Base-by-base conservation (phyloP, 345 rosid genomes). In the Isatis tinctoria region DNA sequence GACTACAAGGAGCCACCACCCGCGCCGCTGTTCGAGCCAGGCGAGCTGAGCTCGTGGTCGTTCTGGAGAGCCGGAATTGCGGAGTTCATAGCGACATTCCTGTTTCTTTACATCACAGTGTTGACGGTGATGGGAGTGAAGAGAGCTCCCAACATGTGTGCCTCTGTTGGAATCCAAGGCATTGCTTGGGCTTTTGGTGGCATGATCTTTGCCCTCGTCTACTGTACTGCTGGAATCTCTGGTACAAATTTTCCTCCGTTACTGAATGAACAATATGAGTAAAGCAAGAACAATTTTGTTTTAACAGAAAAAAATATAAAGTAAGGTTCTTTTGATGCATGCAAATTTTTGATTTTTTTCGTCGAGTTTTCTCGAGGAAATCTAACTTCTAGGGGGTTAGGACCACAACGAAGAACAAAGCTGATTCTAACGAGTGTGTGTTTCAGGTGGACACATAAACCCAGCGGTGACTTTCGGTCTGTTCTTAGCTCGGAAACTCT, bases 141-240 rank as follows among this genome's bases (percentile, higher is more conserved):
- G 66, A 76, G 80, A 70, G 69, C 80, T 1, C 80, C 76, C 11
- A 65, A 72, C 79, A 83, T 80, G 82, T 81, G 84, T 57, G 58
- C 76, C 6, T 60, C 84, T 16, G 84, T 83, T 6, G 86, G 84
- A 2, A 76, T 81, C 28, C 84, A 81, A 65, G 83, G 86, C 60
- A 83, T 83, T 11, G 84, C 83, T 33, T 83, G 83, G 84, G 83
- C 84, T 47, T 83, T 83, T 30, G 83, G 83, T 65, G 86, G 84
- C 63, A 83, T 81, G 83, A 83, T 81, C 75, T 81, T 83, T 62
- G 84, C 78, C 40, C 84, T 83, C 26, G 86, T 83, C 49, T 83
- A 83, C 75, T 77, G 86, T 11, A 78, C 86, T 20, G 82, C 86
- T 48, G 84, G 84, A 2, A 83, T 83, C 64, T 83, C 86, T 43